phyloP scores from a whole-genome alignment of 768 basidiomycete genomes.

The Rubroboletus pulcherrimus region DNA sequence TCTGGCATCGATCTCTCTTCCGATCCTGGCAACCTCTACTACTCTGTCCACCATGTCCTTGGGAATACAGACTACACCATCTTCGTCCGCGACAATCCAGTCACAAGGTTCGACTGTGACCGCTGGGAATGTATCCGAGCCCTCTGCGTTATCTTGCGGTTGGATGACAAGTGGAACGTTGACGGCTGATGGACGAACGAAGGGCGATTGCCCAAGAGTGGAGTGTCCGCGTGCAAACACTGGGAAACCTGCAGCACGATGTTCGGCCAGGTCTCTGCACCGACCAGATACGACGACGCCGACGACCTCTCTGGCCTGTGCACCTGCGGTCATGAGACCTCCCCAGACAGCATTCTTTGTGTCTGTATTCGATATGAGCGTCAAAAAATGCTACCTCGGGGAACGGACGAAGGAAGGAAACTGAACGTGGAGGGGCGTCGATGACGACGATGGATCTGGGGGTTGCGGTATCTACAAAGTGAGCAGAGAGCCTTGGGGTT shows the following conservation, averaged over 20 bases:
- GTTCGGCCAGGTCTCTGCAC: constrained; percentile 81
- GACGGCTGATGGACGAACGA: constrained; percentile 74
- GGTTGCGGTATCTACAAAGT: constrained; percentile 80
- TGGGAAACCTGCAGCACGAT: constrained; percentile 63
- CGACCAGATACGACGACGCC: constrained; percentile 84
- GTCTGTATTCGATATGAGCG: constrained; percentile 37
- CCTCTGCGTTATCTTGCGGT: constrained; percentile 29
- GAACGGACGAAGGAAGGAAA: constrained; percentile 17
- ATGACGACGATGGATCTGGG: constrained; percentile 68
- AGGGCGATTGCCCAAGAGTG: constrained; percentile 82
- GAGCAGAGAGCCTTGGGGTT: constrained; percentile 61
- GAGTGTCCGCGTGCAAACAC: constrained; percentile 82
- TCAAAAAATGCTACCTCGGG: neutral
- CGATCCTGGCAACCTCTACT: constrained; percentile 51
- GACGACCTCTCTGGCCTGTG: constrained; percentile 60
- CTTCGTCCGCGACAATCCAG: constrained; percentile 80
- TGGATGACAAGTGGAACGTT: constrained; percentile 59
- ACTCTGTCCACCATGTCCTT: constrained; percentile 50
- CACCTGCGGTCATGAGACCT: constrained; percentile 86
- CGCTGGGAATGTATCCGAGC: constrained; percentile 43
- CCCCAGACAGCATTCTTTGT: constrained; percentile 87
- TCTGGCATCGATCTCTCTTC: constrained; percentile 60
- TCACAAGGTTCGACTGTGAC: constrained; percentile 70
- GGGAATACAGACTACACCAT: constrained; percentile 86
- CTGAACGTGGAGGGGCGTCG: constrained; percentile 64